Evolutionary conservation across 2,329 filamentous ascomycete species (phyloP), one percentile per base, ranked within the genome.

Genomic region (Nigrospora sphaerica): DNA sequence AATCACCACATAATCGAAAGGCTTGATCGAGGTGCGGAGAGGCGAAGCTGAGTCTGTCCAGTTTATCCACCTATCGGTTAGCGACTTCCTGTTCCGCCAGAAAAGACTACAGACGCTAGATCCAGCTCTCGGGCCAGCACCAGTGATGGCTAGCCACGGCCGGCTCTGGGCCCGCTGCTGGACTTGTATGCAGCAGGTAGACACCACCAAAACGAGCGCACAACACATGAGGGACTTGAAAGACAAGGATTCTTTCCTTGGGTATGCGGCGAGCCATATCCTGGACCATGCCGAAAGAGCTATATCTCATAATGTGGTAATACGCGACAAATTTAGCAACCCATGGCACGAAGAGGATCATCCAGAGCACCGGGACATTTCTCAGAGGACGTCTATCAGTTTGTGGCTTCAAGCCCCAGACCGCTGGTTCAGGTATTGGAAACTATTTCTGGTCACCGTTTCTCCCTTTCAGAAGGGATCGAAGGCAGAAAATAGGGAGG

Each of bases 1-100:
- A 44, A 52, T 53, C 17, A 49, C 43, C 10, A 50, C 14, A 5
- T 3, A 12, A 5, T 54, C 48, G 12, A 49, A 39, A 16, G 52
- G 52, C 19, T 42, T 54, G 11, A 16, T 52, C 3, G 51, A 53
- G 42, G 38, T 54, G 12, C 32, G 44, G 17, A 19, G n/a, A 19
- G 19, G 18, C 3, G 19, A 23, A 14, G 37, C 12, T 6, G 12
- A 42, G 6, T 19, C 16, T 4, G 49, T 49, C 3, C 52, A 52
- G 37, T 54, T 54, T n/a, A 54, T 54, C 19, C 52, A 54, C 33
- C 18, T 48, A 13, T 52, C 50, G 5, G 50, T 54, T 34, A 44
- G 31, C 14, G 50, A 54, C 34, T 52, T 52, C 23, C 41, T 54
- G 10, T 23, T 49, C 19, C 44, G 50, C 28, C 42, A 45, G 12